Percentiles rank a stretch among this genome's conserved stretches.
Conservation (phyloP, 345 rosid genomes). For the Firmiana major region DNA sequence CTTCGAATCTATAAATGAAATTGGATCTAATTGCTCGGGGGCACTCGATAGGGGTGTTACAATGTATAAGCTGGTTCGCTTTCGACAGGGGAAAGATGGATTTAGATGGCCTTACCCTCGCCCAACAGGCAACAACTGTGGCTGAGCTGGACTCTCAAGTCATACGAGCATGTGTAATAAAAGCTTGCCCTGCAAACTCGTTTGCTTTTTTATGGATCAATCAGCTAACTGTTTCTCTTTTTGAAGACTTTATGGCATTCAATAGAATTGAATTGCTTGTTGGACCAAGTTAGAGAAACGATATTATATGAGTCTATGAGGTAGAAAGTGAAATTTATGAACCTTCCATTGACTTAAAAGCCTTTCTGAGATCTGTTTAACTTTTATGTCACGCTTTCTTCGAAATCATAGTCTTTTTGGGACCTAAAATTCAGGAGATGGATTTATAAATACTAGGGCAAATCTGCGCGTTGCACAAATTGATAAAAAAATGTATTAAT, state of each 20-base stretch:
- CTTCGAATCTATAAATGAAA: not conserved
- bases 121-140: not conserved
- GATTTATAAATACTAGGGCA: not conserved
- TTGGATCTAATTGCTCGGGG: not conserved
- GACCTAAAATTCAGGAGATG: not conserved
- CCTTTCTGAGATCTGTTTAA: not conserved
- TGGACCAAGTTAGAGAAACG: not conserved
- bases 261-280: not conserved
- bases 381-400: no score
- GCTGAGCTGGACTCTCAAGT: not conserved
- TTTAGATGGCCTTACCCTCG: not conserved
- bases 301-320: not conserved
- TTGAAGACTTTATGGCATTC: not conserved
- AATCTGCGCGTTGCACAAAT: no score
- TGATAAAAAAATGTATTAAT: no score
- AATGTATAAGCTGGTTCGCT: not conserved
- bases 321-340: not conserved
- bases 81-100: not conserved
- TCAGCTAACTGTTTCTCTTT: not conserved
- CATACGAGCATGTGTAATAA: not conserved
- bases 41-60: not conserved
- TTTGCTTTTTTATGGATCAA: not conserved
- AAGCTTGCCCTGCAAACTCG: not conserved
- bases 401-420: no score
- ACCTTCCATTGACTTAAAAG: not conserved